These are phyloP conservation scores for Xanthoparmelia taractica DNA, from an alignment of 495 filamentous ascomycete species.

Conservation along the genomic window DNA sequence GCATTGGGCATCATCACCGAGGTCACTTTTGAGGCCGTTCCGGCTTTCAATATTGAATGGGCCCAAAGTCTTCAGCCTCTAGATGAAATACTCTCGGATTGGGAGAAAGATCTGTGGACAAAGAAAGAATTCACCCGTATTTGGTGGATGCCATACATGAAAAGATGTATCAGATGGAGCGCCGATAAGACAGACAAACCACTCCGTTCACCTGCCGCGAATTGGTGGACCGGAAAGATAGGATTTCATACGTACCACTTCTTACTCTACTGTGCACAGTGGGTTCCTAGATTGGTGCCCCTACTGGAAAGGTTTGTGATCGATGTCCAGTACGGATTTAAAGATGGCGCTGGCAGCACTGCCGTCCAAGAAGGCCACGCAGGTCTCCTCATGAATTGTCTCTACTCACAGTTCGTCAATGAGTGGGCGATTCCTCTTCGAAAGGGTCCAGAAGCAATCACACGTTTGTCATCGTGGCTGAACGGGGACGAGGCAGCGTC, in stretches of 20 bases:
- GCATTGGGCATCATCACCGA: conserved; percentile 87
- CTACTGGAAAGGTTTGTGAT: conserved; percentile 91
- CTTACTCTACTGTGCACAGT: conserved; percentile 68
- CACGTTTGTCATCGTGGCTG: conserved; percentile 77
- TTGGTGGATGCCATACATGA: conserved; percentile 95
- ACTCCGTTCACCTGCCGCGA: conserved; percentile 39
- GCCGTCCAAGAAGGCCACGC: conserved; percentile 73
- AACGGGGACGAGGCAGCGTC: conserved; percentile 50
- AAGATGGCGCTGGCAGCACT: conserved; percentile 52
- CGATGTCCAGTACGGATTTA: conserved; percentile 89
- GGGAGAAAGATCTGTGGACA: conserved; percentile 73
- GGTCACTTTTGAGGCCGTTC: conserved; percentile 71
- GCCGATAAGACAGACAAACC: conserved; percentile 65
- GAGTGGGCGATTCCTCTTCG: conserved; percentile 93
- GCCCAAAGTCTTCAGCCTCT: conserved; percentile 67
- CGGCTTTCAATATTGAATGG: conserved; percentile 76
- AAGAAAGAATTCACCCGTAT: conserved; percentile 80
- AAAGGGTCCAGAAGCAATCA: conserved; percentile 82
- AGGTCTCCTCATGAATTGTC: conserved; percentile 89
- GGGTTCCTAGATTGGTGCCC: conserved; percentile 71
- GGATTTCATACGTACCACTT: conserved; percentile 88
- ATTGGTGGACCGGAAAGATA: conserved; percentile 71
- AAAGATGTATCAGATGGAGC: conserved; percentile 77
- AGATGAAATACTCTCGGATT: conserved; percentile 55
- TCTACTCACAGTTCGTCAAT: conserved; percentile 94